Conservation (phyloP, 1,284 basidiomycete species). For the Microbotryum violaceum region DNA sequence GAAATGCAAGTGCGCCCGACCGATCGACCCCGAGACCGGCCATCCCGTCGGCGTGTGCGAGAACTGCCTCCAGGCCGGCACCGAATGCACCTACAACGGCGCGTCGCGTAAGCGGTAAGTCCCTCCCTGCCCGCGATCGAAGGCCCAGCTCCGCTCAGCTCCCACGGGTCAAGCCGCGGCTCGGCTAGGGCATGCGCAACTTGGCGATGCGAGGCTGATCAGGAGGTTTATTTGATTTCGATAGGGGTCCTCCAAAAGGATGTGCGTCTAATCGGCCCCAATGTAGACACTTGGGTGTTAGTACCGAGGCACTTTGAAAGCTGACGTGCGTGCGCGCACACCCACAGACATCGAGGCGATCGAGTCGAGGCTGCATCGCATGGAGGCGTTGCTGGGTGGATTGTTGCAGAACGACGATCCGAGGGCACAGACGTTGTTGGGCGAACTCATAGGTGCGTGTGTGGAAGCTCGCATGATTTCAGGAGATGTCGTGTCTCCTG, state of each 20-base stretch:
- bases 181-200: neutral
- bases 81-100: constrained; percentile 71
- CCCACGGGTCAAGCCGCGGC: too few relatives aligned
- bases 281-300: neutral
- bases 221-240: neutral
- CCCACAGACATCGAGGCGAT: constrained; percentile 87
- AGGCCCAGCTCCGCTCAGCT: too few relatives aligned
- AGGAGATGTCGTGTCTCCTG: neutral
- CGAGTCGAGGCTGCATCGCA: constrained; percentile 75
- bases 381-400: constrained; percentile 66
- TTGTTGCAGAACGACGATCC: constrained; percentile 60
- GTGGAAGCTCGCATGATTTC: too few relatives aligned
- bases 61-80: constrained; percentile 28
- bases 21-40: constrained; percentile 38
- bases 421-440: constrained; percentile 54
- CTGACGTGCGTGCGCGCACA: constrained; percentile 47
- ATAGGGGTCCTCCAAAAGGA: constrained; percentile 32
- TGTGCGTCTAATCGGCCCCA: neutral
- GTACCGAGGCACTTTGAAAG: neutral
- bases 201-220: neutral
- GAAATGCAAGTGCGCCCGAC: constrained; percentile 66
- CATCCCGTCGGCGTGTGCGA: constrained; percentile 29
- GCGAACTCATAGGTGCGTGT: constrained; percentile 46
- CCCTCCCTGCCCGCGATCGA: neutral
- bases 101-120: constrained; percentile 58